phyloP scores from a whole-genome alignment of 129 eudicot genomes.

The Lactuca saligna region DNA sequence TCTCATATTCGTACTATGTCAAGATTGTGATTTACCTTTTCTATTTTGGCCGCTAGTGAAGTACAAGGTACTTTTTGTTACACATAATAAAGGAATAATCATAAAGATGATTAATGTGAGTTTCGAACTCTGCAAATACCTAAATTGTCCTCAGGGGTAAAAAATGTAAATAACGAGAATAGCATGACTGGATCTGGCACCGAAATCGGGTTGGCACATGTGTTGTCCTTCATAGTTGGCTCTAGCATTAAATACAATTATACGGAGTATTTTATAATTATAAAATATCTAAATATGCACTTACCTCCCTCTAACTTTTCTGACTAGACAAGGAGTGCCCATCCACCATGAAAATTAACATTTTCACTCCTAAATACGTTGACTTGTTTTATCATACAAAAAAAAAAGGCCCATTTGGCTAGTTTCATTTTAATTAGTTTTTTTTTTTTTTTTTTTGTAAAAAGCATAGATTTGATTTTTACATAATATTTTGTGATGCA shows the following conservation, averaged over 20 bases:
- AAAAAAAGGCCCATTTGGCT: too few relatives aligned
- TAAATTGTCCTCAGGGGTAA: slow-evolving; percentile 9
- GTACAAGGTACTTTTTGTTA: background rate
- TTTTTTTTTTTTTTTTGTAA: too few relatives aligned
- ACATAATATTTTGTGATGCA: background rate
- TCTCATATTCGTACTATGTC: too few relatives aligned
- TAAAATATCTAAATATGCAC: slow-evolving; percentile 1
- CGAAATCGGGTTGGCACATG: slow-evolving; percentile 29
- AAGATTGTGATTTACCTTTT: too few relatives aligned
- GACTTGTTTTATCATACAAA: too few relatives aligned
- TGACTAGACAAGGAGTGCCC: slow-evolving; percentile 8
- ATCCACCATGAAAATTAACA: slow-evolving; percentile 3
- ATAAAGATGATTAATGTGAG: background rate
- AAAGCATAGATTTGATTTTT: background rate
- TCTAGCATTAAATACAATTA: slow-evolving; percentile 19
- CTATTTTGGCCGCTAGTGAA: too few relatives aligned
- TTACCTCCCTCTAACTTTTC: slow-evolving; percentile 15
- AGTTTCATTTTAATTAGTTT: too few relatives aligned
- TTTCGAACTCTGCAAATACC: slow-evolving; percentile 9
- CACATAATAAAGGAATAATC: background rate
- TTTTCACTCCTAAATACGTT: background rate
- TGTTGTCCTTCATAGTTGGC: slow-evolving; percentile 23
- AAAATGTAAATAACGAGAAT: background rate
- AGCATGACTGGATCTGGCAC: slow-evolving; percentile 33
- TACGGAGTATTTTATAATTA: background rate